Evolutionary conservation across 2,329 filamentous ascomycete species (phyloP), one percentile per base, ranked within the genome.

Genomic region (Aspergillus sp.): DNA sequence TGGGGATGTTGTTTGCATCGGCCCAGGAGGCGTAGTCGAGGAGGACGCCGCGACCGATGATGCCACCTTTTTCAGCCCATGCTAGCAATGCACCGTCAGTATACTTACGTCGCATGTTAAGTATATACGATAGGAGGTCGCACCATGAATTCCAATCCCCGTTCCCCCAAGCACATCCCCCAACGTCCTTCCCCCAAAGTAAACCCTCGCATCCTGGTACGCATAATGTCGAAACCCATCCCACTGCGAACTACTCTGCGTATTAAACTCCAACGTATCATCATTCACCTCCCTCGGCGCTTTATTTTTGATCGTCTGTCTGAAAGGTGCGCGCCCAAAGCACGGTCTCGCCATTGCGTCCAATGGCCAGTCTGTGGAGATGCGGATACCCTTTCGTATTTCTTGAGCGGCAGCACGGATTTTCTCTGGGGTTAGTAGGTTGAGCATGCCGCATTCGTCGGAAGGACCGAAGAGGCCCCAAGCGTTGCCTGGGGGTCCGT

Each of bases 351-450:
- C 64, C 27, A 72, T 62, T 60, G 80, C 75, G 63, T 80, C 71
- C 4, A 85, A 70, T 0, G 79, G 73, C 72, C 80, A 81, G 65
- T 85, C 81, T 17, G 84, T 72, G 1, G 78, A 81, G 45, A 84
- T 69, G 3, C 61, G 58, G 13, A 64, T 51, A 0, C 62, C 63
- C 3, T 60, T 55, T 12, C 67, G 65, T 52, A 78, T 77, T 54
- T 77, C 74, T 15, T 64, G 60, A 1, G 73, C 67, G 0, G 74
- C 74, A 5, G 63, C 59, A 45, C 6, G 63, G 63, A 17, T 74
- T 66, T 65, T 67, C n/a, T 66, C 59, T 0, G 74, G 69, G 0
- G 77, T 81, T 46, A 81, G 68, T 2, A 79, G 67, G 58, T 81
- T 81, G 1, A 82, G 66, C 55, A 74, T 78, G 20, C 79, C 79